Conservation (phyloP, 2,329 filamentous ascomycete species). For the Graphilbum fragrans region DNA sequence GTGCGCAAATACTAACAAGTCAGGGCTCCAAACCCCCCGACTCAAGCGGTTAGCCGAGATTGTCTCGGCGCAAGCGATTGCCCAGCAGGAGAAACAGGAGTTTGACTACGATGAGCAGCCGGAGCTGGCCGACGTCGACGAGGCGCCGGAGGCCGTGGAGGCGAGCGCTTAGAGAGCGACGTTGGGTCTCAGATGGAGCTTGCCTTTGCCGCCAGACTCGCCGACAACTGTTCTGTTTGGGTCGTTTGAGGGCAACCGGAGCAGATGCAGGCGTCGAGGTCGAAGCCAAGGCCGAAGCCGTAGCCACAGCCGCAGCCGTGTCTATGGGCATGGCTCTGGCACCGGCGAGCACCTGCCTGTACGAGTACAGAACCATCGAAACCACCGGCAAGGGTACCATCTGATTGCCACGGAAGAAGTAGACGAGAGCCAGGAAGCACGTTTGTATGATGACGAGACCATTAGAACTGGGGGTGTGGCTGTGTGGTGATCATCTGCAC, state of each 20-base stretch:
- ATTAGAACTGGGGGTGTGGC: neutral
- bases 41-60: slow-evolving; percentile 97
- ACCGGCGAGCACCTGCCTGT: too few species aligned
- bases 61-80: slow-evolving; percentile 89
- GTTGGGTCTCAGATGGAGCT: slow-evolving; percentile 6
- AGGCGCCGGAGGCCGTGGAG: slow-evolving; percentile 25
- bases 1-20: neutral
- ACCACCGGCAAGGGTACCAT: too few species aligned
- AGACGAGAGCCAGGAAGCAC: too few species aligned
- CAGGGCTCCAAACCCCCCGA: slow-evolving; percentile 90
- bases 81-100: slow-evolving; percentile 81
- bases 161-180: slow-evolving; percentile 22
- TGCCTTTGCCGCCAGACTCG: slow-evolving; percentile 11
- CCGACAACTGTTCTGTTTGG: slow-evolving; percentile 17
- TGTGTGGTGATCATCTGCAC: neutral
- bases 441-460: slow-evolving; percentile 6
- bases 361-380: too few species aligned
- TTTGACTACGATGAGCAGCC: slow-evolving; percentile 32
- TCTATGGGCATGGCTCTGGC: too few species aligned
- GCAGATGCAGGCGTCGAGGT: slow-evolving; percentile 1
- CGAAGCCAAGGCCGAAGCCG: neutral
- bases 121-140: slow-evolving; percentile 38
- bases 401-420: too few species aligned
- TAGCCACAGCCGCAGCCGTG: neutral
- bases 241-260: slow-evolving; percentile 8